Evolutionary conservation across 1,139 yeast species (phyloP), one percentile per base, ranked within the genome.

Genomic region (Candida sp.): DNA sequence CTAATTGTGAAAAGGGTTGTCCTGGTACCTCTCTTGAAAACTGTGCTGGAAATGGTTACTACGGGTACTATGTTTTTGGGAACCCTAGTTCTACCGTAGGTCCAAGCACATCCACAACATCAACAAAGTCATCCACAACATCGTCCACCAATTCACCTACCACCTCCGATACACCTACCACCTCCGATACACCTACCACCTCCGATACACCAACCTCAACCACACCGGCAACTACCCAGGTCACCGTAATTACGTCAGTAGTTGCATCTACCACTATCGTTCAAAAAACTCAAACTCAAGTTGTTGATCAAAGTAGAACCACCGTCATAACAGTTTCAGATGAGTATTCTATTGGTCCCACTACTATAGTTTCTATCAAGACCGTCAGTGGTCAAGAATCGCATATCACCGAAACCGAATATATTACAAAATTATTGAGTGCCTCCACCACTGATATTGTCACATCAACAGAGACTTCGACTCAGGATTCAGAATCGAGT

Each of bases 1-100:
- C 57, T 29, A 50, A 68, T 22, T 84, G 90, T 62, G 55, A 64
- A 35, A 60, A 57, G 3, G 54, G 60, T 1, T 84, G 90, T 60
- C 86, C 86, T 0, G 79, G 81, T 0, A 40, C 37, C 4, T 59
- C 60, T 27, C 45, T 44, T 44, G 73, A 69, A 44, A 47, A 52
- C 41, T 72, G 75, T 61, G 74, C 67, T 23, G 55, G 60, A 19
- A 38, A 47, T 43, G 70, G 69, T 7, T 58, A 57, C 51, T 64
- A 48, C 55, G 74, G 74, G 12, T 71, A 71, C 51, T 49, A 73
- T 32, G 48, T 68, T 11, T 49, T 68, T n/a, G 56, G 62, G 4
- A 46, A 48, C 25, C 64, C 65, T 5, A 49, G 55, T 36, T 50
- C 57, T 1, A 55, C 61, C 3, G 49, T 50, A 19, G 54, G 57